Evolutionary conservation across 2,329 filamentous ascomycete species (phyloP), one percentile per base, ranked within the genome.

Genomic region (Pseudogymnoascus sp.): DNA sequence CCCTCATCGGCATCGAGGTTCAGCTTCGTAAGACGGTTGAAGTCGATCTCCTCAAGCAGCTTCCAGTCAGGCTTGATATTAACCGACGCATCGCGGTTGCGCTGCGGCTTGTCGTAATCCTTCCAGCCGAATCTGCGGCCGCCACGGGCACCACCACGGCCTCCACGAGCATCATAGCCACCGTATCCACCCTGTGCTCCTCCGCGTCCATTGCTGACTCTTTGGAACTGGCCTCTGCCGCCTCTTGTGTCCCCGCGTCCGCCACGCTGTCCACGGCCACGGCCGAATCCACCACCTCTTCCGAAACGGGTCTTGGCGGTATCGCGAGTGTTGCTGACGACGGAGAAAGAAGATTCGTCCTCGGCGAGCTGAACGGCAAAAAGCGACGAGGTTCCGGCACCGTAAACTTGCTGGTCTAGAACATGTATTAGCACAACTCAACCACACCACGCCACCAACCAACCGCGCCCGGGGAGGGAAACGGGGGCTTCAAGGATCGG

Each of bases 1-100:
- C 95, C 95, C 61, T 96, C 91, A 70, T 93, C 91, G 15, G 92
- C 88, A 72, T 97, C 95, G 66, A 99, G 84, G 80, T 97, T 99
- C 72, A 99, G 85, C 84, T 99, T 99, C 70, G 86, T 83, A 70
- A 99, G 85, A 69, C 95, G 89, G 80, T 91, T 93, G 80, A 96
- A 99, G 78, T 99, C 95, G 76, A 99, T 97, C 83, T 99, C 95
- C 80, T 99, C 95, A 72, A 97, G 82, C 79, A 99, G 85, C 73
- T 87, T 84, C 95, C 95, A 99, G 76, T 97, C 93, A 21, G 93
- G 86, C 79, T 96, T 96, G 78, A 97, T 92, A 79, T 93, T 93
- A 74, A 99, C 91, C 37, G 92, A 96, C 10, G 93, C 90, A 79
- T 99, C 95, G 65, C 95, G 90, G 79, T 96, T 97, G 73, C 95